Evolutionary conservation across 768 basidiomycete genomes (phyloP), one percentile per base, ranked within the genome.

Genomic region (Suillus clintonianus): DNA sequence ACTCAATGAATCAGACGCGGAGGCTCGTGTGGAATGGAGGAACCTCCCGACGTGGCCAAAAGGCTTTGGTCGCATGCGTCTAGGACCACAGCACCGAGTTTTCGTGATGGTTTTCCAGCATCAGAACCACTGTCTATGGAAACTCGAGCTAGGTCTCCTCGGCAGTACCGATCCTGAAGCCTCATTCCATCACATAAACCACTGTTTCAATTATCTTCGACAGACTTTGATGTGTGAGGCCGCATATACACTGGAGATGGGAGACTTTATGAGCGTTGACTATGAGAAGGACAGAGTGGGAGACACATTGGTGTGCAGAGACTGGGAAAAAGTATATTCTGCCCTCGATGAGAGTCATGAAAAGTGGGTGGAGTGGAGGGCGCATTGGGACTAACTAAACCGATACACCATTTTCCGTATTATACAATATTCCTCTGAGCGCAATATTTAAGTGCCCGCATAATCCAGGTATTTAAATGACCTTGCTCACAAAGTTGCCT

Each of bases 141-240:
- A 37, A 4, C 37, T 37, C 13, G 37, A 37, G 37, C 9, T 1
- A 37, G 37, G 6, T 37, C 37, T 37, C 37, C 9, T 37, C 37
- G 37, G 3, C 15, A 7, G 8, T 5, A 37, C 1, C 57, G 24
- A 68, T 57, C 22, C 6, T 61, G 10, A 64, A 64, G 19, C 11
- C 37, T 37, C 10, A 37, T 11, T 11, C 36, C 36, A 37, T 37
- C 78, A 79, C 47, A 57, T 75, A 13, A 68, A 72, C 9, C 80
- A 81, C 60, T 81, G 80, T 60, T 60, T 80, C 3, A 74, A 76
- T 55, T 80, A 79, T 63, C 65, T 80, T 8, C 67, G 78, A 4
- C 78, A 80, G 51, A 71, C 71, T 1, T 61, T 77, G 22, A 63
- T 81, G 4, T 22, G 10, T 11, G 43, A 22, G 43, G 19, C 43